phyloP scores from a whole-genome alignment of 352 stramenopile species.

The Phytophthora melonis region DNA sequence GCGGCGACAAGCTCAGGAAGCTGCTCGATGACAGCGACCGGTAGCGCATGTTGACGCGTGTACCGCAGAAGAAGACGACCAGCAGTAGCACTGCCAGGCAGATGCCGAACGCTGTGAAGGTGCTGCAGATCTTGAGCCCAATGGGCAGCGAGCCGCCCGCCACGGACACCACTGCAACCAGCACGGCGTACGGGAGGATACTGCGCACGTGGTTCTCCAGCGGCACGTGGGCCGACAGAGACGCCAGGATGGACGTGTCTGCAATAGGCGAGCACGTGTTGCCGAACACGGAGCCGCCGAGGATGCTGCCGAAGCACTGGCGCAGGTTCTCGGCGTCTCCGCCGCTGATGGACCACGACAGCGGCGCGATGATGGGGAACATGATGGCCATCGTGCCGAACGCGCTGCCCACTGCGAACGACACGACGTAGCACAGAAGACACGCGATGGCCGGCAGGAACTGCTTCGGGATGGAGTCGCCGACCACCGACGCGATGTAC shows the following conservation, averaged over 20 bases:
- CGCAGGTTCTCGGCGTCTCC: constrained; percentile 85
- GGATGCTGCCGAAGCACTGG: constrained; percentile 89
- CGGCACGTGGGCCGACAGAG: constrained; percentile 78
- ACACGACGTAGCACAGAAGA: constrained; percentile 90
- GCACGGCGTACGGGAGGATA: constrained; percentile 84
- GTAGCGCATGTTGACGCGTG: constrained; percentile 80
- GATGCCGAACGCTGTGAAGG: constrained; percentile 84
- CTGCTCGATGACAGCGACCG: constrained; percentile 79
- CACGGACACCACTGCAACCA: constrained; percentile 77
- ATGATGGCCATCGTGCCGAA: constrained; percentile 95
- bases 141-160: constrained; percentile 77
- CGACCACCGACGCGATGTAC: constrained; percentile 83
- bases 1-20: constrained; percentile 73
- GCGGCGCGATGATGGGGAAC: constrained; percentile 91
- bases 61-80: constrained; percentile 85
- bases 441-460: constrained; percentile 85
- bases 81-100: constrained; percentile 77
- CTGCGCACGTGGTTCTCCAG: constrained; percentile 88
- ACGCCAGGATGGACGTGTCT: constrained; percentile 93
- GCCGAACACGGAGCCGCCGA: constrained; percentile 88
- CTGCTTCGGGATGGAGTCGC: constrained; percentile 77
- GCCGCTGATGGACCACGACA: constrained; percentile 85
- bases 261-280: constrained; percentile 93
- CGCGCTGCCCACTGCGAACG: constrained; percentile 89
- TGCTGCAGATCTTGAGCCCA: constrained; percentile 74